Percentiles rank a stretch among this genome's conserved stretches.
These are phyloP conservation scores for Haberlea rhodopensis DNA, from an alignment of 257 asterid species.

Conservation along the genomic window DNA sequence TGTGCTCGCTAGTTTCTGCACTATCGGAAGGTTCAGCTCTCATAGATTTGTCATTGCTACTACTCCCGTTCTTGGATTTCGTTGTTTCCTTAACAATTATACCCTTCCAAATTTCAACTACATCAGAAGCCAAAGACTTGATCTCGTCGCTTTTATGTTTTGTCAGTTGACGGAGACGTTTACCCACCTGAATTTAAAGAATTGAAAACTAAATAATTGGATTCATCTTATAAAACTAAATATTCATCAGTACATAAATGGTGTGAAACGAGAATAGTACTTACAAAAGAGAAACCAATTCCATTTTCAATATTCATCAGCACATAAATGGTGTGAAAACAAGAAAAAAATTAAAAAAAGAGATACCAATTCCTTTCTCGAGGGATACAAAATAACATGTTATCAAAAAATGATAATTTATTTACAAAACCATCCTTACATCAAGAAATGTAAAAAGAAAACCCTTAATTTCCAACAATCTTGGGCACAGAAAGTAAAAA, in stretches of 20 bases:
- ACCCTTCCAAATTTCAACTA: conserved; percentile 77
- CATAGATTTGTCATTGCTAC: conserved; percentile 34
- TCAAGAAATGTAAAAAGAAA: no score
- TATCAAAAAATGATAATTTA: no score
- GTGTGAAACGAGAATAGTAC: background rate
- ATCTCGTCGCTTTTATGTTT: conserved; percentile 78
- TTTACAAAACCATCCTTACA: background rate
- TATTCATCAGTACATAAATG: background rate
- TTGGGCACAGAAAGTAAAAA: no score
- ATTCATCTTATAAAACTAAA: background rate
- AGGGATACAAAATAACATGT: background rate
- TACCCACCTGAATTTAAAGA: conserved; percentile 62
- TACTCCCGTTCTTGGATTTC: conserved; percentile 47
- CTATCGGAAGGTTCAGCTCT: conserved; percentile 37
- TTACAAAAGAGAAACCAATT: no score
- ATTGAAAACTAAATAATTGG: background rate
- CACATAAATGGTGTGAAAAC: background rate
- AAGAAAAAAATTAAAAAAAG: background rate
- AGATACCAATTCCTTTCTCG: background rate
- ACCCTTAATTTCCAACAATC: background rate
- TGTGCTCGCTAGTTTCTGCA: conserved; percentile 35
- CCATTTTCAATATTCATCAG: background rate
- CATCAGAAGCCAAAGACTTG: conserved; percentile 73
- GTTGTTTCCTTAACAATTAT: conserved; percentile 69
- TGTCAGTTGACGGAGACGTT: conserved; percentile 77